Conservation (phyloP, 768 basidiomycete genomes). For the Tulasnella sp. region DNA sequence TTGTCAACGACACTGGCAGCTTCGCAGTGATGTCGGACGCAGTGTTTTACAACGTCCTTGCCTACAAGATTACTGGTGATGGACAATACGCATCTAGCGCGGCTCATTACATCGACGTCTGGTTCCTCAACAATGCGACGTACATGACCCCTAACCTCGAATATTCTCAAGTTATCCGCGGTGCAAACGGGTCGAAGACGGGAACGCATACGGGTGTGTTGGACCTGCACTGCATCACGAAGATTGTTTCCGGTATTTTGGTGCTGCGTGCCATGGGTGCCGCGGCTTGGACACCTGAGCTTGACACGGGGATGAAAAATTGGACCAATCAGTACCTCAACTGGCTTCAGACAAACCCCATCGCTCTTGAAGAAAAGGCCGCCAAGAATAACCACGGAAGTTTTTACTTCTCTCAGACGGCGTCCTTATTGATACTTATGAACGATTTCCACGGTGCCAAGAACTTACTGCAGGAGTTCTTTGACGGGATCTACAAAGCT, state of each 20-base stretch:
- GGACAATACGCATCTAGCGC: constrained; percentile 32
- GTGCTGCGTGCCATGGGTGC: constrained; percentile 19
- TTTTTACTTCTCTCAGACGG: constrained; percentile 24
- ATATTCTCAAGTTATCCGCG: constrained; percentile 38
- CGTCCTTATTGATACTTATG: constrained; percentile 23
- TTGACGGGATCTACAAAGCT: constrained; percentile 19
- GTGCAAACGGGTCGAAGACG: constrained; percentile 20
- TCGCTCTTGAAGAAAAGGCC: constrained; percentile 18
- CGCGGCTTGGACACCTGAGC: constrained; percentile 19
- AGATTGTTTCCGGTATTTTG: constrained; percentile 22
- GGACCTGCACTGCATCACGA: constrained; percentile 22
- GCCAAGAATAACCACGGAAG: constrained; percentile 24
- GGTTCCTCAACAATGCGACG: constrained; percentile 46
- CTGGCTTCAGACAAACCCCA: constrained; percentile 20
- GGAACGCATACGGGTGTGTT: constrained; percentile 25
- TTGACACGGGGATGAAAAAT: constrained; percentile 19
- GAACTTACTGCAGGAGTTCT: constrained; percentile 20
- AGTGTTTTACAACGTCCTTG: constrained; percentile 46
- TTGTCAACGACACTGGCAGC: constrained; percentile 42
- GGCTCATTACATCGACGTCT: constrained; percentile 39
- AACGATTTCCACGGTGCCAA: constrained; percentile 21
- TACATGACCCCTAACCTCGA: constrained; percentile 49
- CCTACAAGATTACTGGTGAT: constrained; percentile 37
- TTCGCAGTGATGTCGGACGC: constrained; percentile 47
- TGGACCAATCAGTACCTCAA: constrained; percentile 22